Evolutionary conservation across 2,329 filamentous ascomycete species (phyloP), one percentile per base, ranked within the genome.

Genomic region (Fusarium sp.): DNA sequence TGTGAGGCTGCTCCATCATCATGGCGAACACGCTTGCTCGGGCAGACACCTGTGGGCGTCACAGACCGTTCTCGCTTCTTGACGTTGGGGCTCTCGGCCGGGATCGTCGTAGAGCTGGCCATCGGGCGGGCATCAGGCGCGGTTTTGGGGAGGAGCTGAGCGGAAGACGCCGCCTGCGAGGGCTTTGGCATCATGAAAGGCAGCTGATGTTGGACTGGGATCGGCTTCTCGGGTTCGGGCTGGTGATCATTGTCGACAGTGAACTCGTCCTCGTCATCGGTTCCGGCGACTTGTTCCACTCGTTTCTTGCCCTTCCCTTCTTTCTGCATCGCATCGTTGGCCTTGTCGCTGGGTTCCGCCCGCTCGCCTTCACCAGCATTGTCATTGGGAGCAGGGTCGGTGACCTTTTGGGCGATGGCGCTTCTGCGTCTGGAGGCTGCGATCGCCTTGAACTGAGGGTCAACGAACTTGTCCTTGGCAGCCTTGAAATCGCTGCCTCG

Each of bases 11-110:
- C 15, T 17, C 32, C 11, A 2, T 12, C 9, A n/a, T 38, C 37
- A 25, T 37, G 33, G 20, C 65, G 35, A 35, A 22, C 32, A 17
- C 66, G 65, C 11, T 69, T 69, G 38, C 30, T 63, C 8, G 37
- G 25, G 30, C 43, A 12, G 30, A 33, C 17, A 14, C 22, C 27
- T n/a, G 6, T 7, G 2, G 33, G n/a, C 4, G 57, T 63, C 27
- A 11, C 7, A 10, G 66, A 52, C 9, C 66, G 66, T 22, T 25
- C 38, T 30, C 65, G 66, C 8, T 69, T 69, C 6, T 54, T 54
- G 17, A 54, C 12, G 47, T 14, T 20, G 27, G 47, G 47, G 27
- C 27, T 54, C 4, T 32, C 11, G 14, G 20, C 8, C 14, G 17
- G 17, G 2, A 15, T 35, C 4, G 32, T 25, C 32, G 38, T 63